These are phyloP conservation scores for Colletotrichum caudatum DNA, from an alignment of 2,329 filamentous ascomycete genomes.

Conservation along the genomic window DNA sequence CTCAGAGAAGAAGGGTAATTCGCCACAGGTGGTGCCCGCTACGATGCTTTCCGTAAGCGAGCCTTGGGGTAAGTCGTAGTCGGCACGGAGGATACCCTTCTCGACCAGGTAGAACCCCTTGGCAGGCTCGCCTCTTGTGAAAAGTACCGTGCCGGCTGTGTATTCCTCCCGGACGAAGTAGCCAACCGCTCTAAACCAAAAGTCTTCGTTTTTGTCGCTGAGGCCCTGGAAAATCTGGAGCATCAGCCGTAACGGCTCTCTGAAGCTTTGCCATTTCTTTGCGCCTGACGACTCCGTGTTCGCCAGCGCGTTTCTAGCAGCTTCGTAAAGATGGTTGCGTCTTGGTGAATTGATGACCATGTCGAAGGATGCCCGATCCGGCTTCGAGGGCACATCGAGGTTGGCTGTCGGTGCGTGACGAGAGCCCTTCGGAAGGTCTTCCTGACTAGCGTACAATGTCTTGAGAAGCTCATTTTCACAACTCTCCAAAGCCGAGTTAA, in stretches of 20 bases:
- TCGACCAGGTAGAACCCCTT: conserved; percentile 93
- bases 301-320: conserved; percentile 80
- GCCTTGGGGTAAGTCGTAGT: conserved; percentile 92
- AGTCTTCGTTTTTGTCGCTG: conserved; percentile 89
- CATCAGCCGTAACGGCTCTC: conserved; percentile 90
- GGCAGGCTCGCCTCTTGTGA: conserved; percentile 80
- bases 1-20: conserved; percentile 95
- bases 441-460: conserved; percentile 78
- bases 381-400: conserved; percentile 61
- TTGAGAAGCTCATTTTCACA: conserved; percentile 96
- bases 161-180: conserved; percentile 82
- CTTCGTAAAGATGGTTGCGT: conserved; percentile 79
- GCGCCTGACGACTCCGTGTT: conserved; percentile 71
- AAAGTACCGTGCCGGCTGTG: conserved; percentile 78
- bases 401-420: conserved; percentile 57
- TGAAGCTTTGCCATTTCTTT: conserved; percentile 85
- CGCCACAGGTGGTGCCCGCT: conserved; percentile 93
- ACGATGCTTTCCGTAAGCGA: conserved; percentile 91
- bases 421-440: conserved; percentile 64
- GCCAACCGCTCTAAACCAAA: conserved; percentile 85
- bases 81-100: conserved; percentile 86
- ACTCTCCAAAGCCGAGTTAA: conserved; percentile 92
- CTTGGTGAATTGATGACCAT: conserved; percentile 82
- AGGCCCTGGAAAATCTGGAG: conserved; percentile 95
- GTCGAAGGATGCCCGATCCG: conserved; percentile 52